Evolutionary conservation across 768 basidiomycete species (phyloP).

Genomic region (Auricularia cornea): DNA sequence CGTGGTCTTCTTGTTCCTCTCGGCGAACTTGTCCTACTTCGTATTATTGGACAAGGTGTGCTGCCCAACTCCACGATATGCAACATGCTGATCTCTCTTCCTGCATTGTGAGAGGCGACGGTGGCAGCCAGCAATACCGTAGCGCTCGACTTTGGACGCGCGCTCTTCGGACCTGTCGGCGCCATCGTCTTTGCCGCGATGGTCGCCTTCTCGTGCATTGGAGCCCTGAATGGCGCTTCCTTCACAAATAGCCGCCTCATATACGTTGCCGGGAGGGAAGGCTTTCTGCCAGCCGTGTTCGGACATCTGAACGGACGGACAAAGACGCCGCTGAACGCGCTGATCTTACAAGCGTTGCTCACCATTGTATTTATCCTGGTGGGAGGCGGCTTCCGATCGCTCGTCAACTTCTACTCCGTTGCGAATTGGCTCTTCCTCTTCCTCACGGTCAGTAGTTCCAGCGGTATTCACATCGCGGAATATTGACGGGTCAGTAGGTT

Average conservation of each 20-base stretch:
- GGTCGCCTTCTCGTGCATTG: constrained; percentile 93
- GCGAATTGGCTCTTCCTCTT: constrained; percentile 86
- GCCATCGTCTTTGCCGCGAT: constrained; percentile 80
- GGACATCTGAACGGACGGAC: constrained; percentile 64
- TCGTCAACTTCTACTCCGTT: constrained; percentile 86
- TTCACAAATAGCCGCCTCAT: constrained; percentile 80
- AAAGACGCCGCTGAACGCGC: constrained; percentile 83
- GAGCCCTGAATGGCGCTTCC: constrained; percentile 79
- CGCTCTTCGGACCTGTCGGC: constrained; percentile 79
- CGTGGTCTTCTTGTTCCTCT: constrained; percentile 70
- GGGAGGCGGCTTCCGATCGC: constrained; percentile 80
- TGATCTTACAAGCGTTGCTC: constrained; percentile 65
- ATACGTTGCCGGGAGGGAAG: constrained; percentile 81
- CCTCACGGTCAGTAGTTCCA: constrained; percentile 51
- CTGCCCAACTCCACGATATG: neutral
- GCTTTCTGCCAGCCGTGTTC: constrained; percentile 79
- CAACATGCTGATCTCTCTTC: neutral
- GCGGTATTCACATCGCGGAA: neutral
- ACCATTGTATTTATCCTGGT: constrained; percentile 73
- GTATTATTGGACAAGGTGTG: constrained; percentile 78
- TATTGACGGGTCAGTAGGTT: no score
- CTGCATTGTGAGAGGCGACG: constrained; percentile 31
- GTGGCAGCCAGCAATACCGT: constrained; percentile 80
- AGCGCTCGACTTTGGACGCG: constrained; percentile 86
- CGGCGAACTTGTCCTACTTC: constrained; percentile 86